phyloP scores from a whole-genome alignment of 2,329 filamentous ascomycete genomes.

The Rhexocercosporidium sp. region DNA sequence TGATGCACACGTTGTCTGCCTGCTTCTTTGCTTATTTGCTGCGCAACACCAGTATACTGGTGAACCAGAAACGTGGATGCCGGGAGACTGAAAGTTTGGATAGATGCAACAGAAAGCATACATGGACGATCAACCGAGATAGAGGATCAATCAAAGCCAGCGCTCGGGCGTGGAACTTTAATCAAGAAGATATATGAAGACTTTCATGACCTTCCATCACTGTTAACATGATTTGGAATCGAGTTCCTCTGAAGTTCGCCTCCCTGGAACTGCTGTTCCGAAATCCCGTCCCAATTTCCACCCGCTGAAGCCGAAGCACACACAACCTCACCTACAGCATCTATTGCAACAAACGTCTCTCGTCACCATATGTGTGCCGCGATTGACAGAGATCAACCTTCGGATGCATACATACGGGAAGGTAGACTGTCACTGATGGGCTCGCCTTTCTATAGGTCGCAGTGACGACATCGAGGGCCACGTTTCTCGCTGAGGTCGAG shows the following conservation, averaged over 20 bases:
- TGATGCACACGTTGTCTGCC: constrained; percentile 4
- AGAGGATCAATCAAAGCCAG: constrained; percentile 5
- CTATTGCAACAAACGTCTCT: not conserved
- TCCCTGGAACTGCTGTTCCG: not conserved
- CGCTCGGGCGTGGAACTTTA: not conserved
- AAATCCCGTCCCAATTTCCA: not conserved
- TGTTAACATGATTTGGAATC: not conserved
- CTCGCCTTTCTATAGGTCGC: not conserved
- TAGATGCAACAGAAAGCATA: constrained; percentile 7
- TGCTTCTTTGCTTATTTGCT: not conserved
- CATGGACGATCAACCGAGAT: constrained; percentile 13
- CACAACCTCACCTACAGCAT: not conserved
- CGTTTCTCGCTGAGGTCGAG: no score
- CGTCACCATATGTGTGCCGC: not conserved
- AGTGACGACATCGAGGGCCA: not conserved
- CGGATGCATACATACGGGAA: not conserved
- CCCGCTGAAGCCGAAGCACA: not conserved
- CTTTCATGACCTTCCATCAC: not conserved
- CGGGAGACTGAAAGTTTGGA: constrained; percentile 4
- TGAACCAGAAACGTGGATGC: constrained; percentile 3
- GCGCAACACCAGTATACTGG: not conserved
- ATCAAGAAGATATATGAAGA: constrained; percentile 12
- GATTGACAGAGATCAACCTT: not conserved
- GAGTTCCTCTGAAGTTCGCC: constrained; percentile 1
- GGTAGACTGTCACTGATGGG: not conserved